Percentiles rank a stretch among this genome's conserved stretches.
Conservation (phyloP, 768 basidiomycete genomes). For the Xerocomus potaroensis region DNA sequence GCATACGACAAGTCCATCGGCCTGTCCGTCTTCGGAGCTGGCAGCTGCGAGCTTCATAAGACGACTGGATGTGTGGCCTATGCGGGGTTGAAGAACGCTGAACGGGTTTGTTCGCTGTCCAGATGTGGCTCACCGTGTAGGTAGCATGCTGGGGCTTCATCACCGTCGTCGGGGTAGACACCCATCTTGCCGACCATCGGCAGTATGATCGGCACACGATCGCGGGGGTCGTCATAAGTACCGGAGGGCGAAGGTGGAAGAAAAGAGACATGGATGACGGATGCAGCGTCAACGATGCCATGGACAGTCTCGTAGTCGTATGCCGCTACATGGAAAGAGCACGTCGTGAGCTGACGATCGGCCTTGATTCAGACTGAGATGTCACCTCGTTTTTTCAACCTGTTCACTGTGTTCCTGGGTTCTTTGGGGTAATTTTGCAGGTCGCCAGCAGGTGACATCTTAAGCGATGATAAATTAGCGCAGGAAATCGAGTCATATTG, state of each 20-base stretch:
- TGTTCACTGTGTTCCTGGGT: conserved; percentile 21
- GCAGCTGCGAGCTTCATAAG: conserved; percentile 23
- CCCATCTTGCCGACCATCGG: conserved; percentile 26
- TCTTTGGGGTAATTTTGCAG: conserved; percentile 37
- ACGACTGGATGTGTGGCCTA: conserved; percentile 22
- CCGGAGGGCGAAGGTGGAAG: conserved; percentile 16
- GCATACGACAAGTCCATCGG: conserved; percentile 15
- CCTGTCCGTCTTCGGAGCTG: neutral
- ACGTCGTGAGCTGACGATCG: neutral
- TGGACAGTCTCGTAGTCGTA: conserved; percentile 23
- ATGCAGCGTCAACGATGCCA: conserved; percentile 19
- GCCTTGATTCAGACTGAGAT: neutral
- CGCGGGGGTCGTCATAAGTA: conserved; percentile 5
- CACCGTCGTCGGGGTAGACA: conserved; percentile 8
- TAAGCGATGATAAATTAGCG: neutral
- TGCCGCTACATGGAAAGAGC: conserved; percentile 13
- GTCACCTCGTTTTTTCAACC: conserved; percentile 23
- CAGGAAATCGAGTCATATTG: neutral
- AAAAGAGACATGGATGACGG: conserved; percentile 24
- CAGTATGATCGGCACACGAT: conserved; percentile 18
- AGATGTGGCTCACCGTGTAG: conserved; percentile 17
- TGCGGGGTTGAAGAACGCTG: neutral
- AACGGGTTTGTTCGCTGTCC: no score
- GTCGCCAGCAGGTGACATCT: conserved; percentile 49
- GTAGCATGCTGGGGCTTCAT: conserved; percentile 15